phyloP scores from a whole-genome alignment of 2,329 filamentous ascomycete species.

The Fusarium illudens region DNA sequence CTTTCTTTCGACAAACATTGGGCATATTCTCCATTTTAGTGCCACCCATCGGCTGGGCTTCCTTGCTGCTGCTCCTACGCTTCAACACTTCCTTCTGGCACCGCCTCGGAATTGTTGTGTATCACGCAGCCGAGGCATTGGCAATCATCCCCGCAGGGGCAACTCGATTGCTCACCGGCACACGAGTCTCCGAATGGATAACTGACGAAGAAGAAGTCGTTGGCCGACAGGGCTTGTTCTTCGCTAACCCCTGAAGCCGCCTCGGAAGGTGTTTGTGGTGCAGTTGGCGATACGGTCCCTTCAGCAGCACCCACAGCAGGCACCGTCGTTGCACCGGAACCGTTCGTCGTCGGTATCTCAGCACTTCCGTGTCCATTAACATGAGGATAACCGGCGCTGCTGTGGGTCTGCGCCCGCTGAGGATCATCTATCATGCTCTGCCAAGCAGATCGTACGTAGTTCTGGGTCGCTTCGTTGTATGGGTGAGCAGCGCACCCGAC shows the following conservation, averaged over 20 bases:
- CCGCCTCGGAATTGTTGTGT: slow-evolving; percentile 50
- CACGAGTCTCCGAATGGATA: slow-evolving; percentile 60
- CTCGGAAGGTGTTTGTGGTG: slow-evolving; percentile 58
- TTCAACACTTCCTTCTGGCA: slow-evolving; percentile 6
- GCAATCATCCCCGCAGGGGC: slow-evolving; percentile 68
- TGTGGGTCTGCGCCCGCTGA: slow-evolving; percentile 28
- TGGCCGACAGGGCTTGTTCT: slow-evolving; percentile 60
- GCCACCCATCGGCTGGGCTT: not conserved
- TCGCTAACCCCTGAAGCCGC: slow-evolving; percentile 56
- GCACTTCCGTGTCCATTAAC: slow-evolving; percentile 38
- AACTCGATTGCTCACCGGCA: slow-evolving; percentile 58
- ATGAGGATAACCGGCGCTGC: slow-evolving; percentile 35
- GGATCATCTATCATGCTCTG: slow-evolving; percentile 51
- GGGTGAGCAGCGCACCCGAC: slow-evolving; percentile 74
- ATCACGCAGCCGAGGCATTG: slow-evolving; percentile 66
- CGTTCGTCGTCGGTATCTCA: slow-evolving; percentile 32
- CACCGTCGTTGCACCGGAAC: slow-evolving; percentile 28
- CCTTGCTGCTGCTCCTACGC: not conserved
- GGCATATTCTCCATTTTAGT: not conserved
- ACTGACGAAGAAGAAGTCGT: slow-evolving; percentile 68
- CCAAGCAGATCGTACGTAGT: slow-evolving; percentile 60
- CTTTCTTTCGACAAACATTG: not conserved
- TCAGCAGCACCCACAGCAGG: slow-evolving; percentile 33
- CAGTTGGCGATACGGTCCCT: slow-evolving; percentile 49
- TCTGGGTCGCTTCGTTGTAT: slow-evolving; percentile 70